Evolutionary conservation across 805 yeast genomes (phyloP).

Genomic region (Peterozyma xylosa): DNA sequence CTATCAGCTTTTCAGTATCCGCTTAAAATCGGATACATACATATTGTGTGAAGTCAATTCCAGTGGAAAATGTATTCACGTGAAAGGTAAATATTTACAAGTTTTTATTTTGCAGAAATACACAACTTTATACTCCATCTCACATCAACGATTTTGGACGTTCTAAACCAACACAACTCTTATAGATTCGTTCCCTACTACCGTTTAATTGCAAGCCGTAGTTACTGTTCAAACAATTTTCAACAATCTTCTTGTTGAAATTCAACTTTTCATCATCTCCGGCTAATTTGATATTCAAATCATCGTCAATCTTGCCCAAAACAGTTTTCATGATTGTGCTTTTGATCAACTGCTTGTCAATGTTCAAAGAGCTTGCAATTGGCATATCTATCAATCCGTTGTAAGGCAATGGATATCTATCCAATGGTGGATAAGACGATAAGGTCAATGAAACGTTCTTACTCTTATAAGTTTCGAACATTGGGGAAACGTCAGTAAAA

Average conservation of each 20-base stretch:
- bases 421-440: not conserved
- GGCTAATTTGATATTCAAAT: conserved; percentile 3
- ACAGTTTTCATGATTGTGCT: conserved; percentile 8
- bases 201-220: conserved; percentile 3
- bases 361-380: conserved; percentile 4
- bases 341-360: conserved; percentile 6
- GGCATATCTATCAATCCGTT: not conserved
- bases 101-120: too few relatives aligned
- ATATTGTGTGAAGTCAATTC: too few relatives aligned
- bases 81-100: too few relatives aligned
- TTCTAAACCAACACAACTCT: conserved; percentile 6
- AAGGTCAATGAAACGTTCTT: too few relatives aligned
- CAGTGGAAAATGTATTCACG: too few relatives aligned
- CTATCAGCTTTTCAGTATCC: too few relatives aligned
- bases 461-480: too few relatives aligned
- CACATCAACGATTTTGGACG: conserved; percentile 2
- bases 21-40: too few relatives aligned
- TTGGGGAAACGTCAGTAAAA: not conserved
- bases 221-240: conserved; percentile 9
- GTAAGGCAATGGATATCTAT: not conserved
- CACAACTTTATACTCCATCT: not conserved
- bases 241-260: conserved; percentile 10
- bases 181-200: conserved; percentile 7
- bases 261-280: conserved; percentile 7
- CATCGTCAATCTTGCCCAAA: conserved; percentile 7